phyloP scores from a whole-genome alignment of 495 filamentous ascomycete genomes.

The Penicillium ucsense region DNA sequence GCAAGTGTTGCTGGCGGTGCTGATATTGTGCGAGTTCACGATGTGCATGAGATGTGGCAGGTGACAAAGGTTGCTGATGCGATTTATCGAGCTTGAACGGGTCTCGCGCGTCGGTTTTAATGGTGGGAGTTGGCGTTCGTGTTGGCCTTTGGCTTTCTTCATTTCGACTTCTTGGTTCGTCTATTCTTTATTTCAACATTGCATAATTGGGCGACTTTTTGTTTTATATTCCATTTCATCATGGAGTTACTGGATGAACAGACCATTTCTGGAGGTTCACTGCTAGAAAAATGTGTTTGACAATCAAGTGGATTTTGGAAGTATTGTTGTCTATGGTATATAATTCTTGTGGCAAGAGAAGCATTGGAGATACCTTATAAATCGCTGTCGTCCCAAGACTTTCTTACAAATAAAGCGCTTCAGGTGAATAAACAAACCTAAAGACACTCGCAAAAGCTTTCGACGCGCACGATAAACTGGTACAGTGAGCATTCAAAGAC shows the following conservation, averaged over 20 bases:
- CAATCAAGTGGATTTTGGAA: no score
- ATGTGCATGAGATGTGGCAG: conserved; percentile 81
- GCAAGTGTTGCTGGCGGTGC: conserved; percentile 86
- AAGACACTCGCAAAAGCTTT: no score
- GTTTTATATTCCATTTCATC: conserved; percentile 15
- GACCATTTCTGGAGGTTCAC: neutral
- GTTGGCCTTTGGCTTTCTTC: neutral
- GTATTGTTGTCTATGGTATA: no score
- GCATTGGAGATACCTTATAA: no score
- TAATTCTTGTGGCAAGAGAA: no score
- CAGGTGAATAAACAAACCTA: no score
- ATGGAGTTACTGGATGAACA: conserved; percentile 11
- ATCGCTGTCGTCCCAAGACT: no score
- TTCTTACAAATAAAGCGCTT: no score
- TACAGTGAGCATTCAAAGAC: no score
- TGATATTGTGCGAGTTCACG: conserved; percentile 91
- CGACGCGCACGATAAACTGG: no score
- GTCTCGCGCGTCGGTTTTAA: neutral
- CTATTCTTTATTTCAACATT: conserved; percentile 21
- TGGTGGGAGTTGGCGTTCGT: neutral
- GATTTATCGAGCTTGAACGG: conserved; percentile 51
- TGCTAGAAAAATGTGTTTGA: no score
- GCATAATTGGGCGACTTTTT: neutral
- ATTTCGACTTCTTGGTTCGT: neutral
- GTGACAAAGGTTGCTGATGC: conserved; percentile 87